Evolutionary conservation across 2,329 filamentous ascomycete species (phyloP).

Genomic region (Fusarium setosum): DNA sequence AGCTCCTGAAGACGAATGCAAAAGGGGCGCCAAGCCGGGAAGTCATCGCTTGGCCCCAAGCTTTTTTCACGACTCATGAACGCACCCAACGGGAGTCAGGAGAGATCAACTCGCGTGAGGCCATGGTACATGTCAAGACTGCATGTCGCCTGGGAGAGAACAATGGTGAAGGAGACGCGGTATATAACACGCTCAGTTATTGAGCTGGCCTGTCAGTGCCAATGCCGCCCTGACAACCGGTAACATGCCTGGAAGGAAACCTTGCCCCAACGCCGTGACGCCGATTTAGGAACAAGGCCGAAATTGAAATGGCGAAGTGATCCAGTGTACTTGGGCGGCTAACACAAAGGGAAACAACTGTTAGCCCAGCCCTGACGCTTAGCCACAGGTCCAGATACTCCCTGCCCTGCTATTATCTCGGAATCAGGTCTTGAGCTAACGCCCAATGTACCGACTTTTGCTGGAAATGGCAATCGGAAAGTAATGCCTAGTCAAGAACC

Average conservation of each 20-base stretch:
- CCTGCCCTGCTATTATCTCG: conserved; percentile 7
- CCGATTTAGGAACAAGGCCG: conserved; percentile 9
- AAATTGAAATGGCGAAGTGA: conserved; percentile 19
- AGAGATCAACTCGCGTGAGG: conserved; percentile 18
- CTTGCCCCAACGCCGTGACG: conserved; percentile 12
- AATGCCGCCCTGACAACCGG: conserved; percentile 14
- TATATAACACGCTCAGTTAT: conserved; percentile 27
- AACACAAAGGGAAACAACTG: conserved; percentile 11
- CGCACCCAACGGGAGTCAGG: conserved; percentile 18
- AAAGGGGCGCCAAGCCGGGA: conserved; percentile 32
- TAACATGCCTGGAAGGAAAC: conserved; percentile 12
- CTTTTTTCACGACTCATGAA: conserved; percentile 29
- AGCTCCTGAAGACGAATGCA: conserved; percentile 4
- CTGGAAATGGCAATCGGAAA: conserved; percentile 1
- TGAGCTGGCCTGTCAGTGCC: conserved; percentile 20
- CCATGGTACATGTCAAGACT: conserved; percentile 19
- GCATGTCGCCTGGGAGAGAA: conserved; percentile 6
- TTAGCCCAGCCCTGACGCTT: conserved; percentile 5
- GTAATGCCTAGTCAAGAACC: conserved; percentile 1
- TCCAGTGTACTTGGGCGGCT: neutral
- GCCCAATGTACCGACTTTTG: neutral
- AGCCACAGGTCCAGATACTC: neutral
- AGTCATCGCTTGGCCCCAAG: conserved; percentile 11
- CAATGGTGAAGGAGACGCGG: conserved; percentile 1
- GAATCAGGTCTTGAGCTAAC: conserved; percentile 4